Conservation (phyloP, 23 red algal genomes). For the Gracilaria gracilis region DNA sequence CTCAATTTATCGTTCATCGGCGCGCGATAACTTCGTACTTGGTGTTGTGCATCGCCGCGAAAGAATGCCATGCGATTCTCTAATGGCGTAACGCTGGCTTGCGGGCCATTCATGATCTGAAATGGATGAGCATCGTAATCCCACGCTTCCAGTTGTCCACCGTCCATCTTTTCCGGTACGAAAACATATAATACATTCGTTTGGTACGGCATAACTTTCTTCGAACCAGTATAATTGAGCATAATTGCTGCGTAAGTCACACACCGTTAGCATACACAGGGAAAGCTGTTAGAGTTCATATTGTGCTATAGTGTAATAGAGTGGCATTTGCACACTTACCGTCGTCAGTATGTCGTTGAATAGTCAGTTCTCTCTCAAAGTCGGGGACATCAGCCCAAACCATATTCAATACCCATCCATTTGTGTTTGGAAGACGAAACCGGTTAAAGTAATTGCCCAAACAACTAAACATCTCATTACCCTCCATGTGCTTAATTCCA, state of each 20-base stretch:
- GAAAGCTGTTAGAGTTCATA: too few relatives aligned
- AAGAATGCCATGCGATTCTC: conserved; percentile 61
- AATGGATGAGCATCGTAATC: conserved; percentile 24
- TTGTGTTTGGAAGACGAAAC: conserved; percentile 28
- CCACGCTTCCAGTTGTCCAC: conserved; percentile 55
- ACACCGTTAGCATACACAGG: neutral
- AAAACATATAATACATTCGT: conserved; percentile 56
- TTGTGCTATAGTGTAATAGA: too few relatives aligned
- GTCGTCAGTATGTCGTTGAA: conserved; percentile 62
- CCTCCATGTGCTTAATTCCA: conserved; percentile 45
- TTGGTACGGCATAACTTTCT: conserved; percentile 52
- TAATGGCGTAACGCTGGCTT: conserved; percentile 14
- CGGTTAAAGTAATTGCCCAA: conserved; percentile 20
- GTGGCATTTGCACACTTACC: too few relatives aligned
- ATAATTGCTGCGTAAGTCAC: conserved; percentile 4
- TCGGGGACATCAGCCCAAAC: conserved; percentile 56
- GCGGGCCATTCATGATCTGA: neutral
- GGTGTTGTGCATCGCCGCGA: conserved; percentile 53
- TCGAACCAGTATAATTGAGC: conserved; percentile 39
- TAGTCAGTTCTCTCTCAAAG: conserved; percentile 25
- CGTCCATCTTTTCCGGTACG: conserved; percentile 48
- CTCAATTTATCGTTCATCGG: conserved; percentile 33
- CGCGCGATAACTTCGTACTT: conserved; percentile 44
- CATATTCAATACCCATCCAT: conserved; percentile 68
- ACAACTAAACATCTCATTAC: conserved; percentile 12